A percentile compares a stretch with the other conserved stretches of the same genome.
Conservation (phyloP, 2,329 filamentous ascomycete genomes). For the Trichoderma oligosporum region DNA sequence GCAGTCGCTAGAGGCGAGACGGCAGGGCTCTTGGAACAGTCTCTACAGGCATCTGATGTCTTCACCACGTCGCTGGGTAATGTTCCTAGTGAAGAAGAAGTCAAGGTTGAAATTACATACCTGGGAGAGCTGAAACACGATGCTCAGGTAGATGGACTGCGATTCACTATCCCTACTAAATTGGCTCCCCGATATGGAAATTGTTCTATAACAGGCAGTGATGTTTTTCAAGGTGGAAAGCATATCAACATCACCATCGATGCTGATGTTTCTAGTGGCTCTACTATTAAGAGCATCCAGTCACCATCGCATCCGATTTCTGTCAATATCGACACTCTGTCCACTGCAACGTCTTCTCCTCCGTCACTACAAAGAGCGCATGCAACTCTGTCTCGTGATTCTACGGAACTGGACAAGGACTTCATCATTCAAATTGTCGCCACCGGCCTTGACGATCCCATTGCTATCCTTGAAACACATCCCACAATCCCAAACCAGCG, state of each 20-base stretch:
- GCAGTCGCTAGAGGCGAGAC: constrained; percentile 57
- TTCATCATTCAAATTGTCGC: constrained; percentile 64
- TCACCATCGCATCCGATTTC: constrained; percentile 66
- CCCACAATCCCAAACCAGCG: constrained; percentile 57
- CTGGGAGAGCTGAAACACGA: constrained; percentile 71
- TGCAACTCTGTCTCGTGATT: constrained; percentile 54
- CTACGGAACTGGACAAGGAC: constrained; percentile 55
- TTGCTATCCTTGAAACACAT: constrained; percentile 64
- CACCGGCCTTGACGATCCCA: constrained; percentile 56
- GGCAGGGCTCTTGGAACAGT: constrained; percentile 63
- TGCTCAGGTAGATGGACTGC: constrained; percentile 61
- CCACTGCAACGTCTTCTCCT: constrained; percentile 37
- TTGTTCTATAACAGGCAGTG: background rate
- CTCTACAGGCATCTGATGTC: constrained; percentile 57
- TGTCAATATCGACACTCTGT: constrained; percentile 58
- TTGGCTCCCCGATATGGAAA: constrained; percentile 65
- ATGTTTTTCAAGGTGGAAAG: background rate
- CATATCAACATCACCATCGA: constrained; percentile 34
- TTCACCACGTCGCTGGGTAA: constrained; percentile 68
- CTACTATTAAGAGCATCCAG: constrained; percentile 57
- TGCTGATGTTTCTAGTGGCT: constrained; percentile 47
- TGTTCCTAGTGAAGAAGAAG: constrained; percentile 53
- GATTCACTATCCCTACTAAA: constrained; percentile 64
- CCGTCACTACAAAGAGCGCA: constrained; percentile 58
- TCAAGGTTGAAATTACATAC: constrained; percentile 61